phyloP scores from a whole-genome alignment of 805 yeast genomes.

The Candida glaebosa region DNA sequence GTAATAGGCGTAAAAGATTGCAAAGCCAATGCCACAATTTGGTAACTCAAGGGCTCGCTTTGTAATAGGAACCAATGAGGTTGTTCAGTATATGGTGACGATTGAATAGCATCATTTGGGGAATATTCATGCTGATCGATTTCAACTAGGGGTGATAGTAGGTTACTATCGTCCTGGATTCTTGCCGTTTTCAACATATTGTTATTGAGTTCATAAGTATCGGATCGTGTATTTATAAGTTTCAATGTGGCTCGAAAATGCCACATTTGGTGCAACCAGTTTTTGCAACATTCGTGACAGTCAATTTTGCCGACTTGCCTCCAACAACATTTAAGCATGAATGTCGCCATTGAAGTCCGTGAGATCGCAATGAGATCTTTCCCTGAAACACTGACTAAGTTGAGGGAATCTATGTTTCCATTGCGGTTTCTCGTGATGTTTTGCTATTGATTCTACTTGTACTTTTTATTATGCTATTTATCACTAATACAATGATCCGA shows the following conservation, averaged over 20 bases:
- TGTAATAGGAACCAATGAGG: slow-evolving; percentile 24
- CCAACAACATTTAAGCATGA: too few species aligned
- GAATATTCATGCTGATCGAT: slow-evolving; percentile 6
- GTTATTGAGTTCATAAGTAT: neutral
- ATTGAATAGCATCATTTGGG: slow-evolving; percentile 12
- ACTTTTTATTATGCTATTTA: too few species aligned
- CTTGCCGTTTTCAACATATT: slow-evolving; percentile 5
- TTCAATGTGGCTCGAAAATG: neutral
- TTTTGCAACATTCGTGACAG: too few species aligned
- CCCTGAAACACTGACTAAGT: too few species aligned
- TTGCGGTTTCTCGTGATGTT: too few species aligned
- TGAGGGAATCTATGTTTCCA: too few species aligned
- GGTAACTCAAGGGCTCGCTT: slow-evolving; percentile 16
- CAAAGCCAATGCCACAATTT: slow-evolving; percentile 27
- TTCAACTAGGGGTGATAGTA: slow-evolving; percentile 13
- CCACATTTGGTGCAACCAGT: too few species aligned
- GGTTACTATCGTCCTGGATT: slow-evolving; percentile 14
- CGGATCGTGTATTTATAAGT: neutral
- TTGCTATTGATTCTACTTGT: too few species aligned
- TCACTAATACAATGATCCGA: slow-evolving; percentile 8
- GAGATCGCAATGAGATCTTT: too few species aligned
- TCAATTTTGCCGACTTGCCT: too few species aligned
- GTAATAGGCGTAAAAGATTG: slow-evolving; percentile 18
- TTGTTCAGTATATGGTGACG: slow-evolving; percentile 29
- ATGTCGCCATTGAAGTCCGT: too few species aligned